Base-by-base conservation (phyloP, 331 rosid species). In the Arachis monticola region DNA sequence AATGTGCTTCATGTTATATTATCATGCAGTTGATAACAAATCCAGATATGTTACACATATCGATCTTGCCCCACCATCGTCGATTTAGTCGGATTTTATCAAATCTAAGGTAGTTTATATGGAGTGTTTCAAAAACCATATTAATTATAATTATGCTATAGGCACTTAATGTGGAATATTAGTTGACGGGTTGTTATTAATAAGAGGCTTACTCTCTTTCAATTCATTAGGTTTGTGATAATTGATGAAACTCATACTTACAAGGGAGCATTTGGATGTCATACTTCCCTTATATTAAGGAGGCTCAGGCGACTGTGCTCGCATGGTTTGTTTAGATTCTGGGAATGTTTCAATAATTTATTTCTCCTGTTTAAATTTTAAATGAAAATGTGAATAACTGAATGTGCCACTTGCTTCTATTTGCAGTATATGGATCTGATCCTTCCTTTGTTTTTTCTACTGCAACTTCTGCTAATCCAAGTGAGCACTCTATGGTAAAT, bases 181-280 rank as follows among this genome's bases (percentile, higher is more conserved):
- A 35, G 69, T 63, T 75, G 41, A 13, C 60, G 41, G 42, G 44
- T 81, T 73, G 55, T 68, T 72, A 76, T 30, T n/a, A 13, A 1
- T 32, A 68, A 69, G 63, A 67, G 52, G 80, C 58, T 57, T 63
- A 59, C 62, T 76, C 74, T 79, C 17, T 72, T 77, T 72, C 48
- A 79, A 64, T 50, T 69, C 47, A 64, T 75, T 68, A 94, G 97
- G 84, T 92, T 90, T 88, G 83, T 94, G 70, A 92, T 90, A 78
- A 81, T 92, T 70, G 99, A 94, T 74, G 97, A 94, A 86, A 88
- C 97, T 58, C 99, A 94, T 80, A 81, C 86, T 35, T 94, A 90
- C 82, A 92, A 92, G 88, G 99, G 99, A 72, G 97, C 97, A 73
- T 90, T 94, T 83, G 97, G 99, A 79, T 86, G 97, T 75, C 99